phyloP scores from a whole-genome alignment of 805 yeast genomes.

The Starmerella ratchasimensis region DNA sequence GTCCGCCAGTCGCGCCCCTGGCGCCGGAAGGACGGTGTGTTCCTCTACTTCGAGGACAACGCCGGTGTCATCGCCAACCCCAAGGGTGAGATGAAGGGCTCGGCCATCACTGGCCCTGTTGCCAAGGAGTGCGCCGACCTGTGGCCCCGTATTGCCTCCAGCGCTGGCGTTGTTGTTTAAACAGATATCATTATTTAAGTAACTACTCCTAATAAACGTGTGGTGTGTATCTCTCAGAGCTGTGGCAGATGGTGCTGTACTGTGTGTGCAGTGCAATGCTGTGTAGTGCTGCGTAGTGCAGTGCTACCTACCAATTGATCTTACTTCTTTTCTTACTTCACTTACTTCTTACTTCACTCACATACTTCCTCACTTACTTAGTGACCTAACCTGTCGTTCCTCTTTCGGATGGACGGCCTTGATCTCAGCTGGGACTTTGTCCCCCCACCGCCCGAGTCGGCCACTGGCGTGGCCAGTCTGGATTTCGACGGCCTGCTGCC shows the following conservation, averaged over 20 bases:
- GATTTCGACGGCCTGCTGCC: constrained; percentile 31
- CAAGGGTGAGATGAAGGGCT: constrained; percentile 99
- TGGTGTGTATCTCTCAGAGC: background rate
- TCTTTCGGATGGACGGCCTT: constrained; percentile 7
- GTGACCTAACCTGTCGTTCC: no score
- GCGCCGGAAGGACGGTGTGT: constrained; percentile 99
- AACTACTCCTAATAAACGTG: background rate
- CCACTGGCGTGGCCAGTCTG: constrained; percentile 30
- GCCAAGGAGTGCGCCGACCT: constrained; percentile 99
- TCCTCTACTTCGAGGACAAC: constrained; percentile 98
- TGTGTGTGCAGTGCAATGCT: no score
- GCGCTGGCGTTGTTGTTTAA: constrained; percentile 99
- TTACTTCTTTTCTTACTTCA: no score
- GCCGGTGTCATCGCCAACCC: constrained; percentile 99
- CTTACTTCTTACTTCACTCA: no score
- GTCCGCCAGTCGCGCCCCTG: constrained; percentile 99
- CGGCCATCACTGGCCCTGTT: constrained; percentile 99
- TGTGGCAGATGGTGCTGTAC: no score
- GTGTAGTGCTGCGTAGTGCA: no score
- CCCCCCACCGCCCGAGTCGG: constrained; percentile 27
- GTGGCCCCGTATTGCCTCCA: constrained; percentile 99
- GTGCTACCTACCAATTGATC: no score
- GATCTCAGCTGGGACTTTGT: constrained; percentile 25
- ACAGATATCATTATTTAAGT: constrained; percentile 4
- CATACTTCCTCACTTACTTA: no score